Evolutionary conservation across 345 rosid species (phyloP), one percentile per base, ranked within the genome.

Genomic region (Salix brachista): DNA sequence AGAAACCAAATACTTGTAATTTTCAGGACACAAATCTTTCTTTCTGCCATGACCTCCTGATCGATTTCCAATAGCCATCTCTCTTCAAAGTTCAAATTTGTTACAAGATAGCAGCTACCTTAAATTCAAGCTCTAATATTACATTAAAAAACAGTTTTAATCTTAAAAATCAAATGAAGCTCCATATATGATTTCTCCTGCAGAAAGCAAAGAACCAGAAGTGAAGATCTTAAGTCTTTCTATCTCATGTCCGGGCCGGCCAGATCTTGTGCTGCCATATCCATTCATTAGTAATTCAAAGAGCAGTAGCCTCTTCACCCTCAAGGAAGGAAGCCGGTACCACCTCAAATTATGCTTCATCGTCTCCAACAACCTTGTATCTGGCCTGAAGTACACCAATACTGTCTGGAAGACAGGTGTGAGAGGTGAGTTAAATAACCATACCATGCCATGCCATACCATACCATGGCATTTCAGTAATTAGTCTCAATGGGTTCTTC

Each of bases 341-440:
- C 83, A 52, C 21, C 81, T 82, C 37, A 83, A 75, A 42, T 70
- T 83, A 75, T 70, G 74, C 21, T 80, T 83, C 69, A 61, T 41
- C 21, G 86, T 83, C 75, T 67, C 66, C 74, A 75, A 77, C 78
- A 75, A 74, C 39, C 62, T 69, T 5, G 83, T 83, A 44, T 78
- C 83, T 0, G 83, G 86, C 41, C 86, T 83, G 65, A 78, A 75
- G 41, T 83, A 83, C 50, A 62, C 77, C 70, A 77, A 83, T 39
- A 75, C 83, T 8, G 86, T 83, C 60, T 83, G 86, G 86, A 83
- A 83, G 79, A 67, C 86, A 30, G 86, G 83, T 50, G 44, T 83
- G 19, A 74, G 79, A 77, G 86, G 86, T 83, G 26, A 71, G 28
- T 46, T 46, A 1, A 0, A 12, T 17, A 28, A 54, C 65, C 25